Percentiles rank a stretch among this genome's conserved stretches.
phyloP scores from a whole-genome alignment of 805 yeast genomes.

The Yarrowia deformans region DNA sequence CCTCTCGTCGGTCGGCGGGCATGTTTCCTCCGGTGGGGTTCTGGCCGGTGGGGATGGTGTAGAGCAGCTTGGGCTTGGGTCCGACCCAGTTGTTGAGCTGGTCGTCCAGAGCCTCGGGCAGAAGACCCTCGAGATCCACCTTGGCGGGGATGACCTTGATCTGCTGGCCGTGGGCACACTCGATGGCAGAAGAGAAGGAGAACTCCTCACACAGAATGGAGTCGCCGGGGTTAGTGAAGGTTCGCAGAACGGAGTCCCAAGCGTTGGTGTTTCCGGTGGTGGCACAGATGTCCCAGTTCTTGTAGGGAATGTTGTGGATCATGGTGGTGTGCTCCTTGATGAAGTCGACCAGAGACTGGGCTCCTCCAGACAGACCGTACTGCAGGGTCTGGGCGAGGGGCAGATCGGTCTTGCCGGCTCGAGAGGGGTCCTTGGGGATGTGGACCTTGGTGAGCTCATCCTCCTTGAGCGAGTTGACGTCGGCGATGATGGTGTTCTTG shows the following conservation, averaged over 20 bases:
- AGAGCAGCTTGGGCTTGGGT: constrained; percentile 81
- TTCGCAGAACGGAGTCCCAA: constrained; percentile 83
- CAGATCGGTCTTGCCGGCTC: constrained; percentile 56
- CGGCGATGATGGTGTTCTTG: constrained; percentile 64
- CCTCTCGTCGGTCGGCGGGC: constrained; percentile 74
- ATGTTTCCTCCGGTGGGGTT: constrained; percentile 96
- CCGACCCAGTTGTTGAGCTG: constrained; percentile 72
- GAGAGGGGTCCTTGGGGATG: constrained; percentile 53
- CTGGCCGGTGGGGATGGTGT: constrained; percentile 95
- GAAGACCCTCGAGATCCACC: constrained; percentile 79
- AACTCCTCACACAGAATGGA: constrained; percentile 81
- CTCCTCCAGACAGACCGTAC: constrained; percentile 88
- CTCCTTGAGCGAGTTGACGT: constrained; percentile 42
- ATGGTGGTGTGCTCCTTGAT: constrained; percentile 68
- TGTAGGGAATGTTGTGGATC: constrained; percentile 59
- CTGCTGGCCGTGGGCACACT: constrained; percentile 78
- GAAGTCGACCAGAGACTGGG: constrained; percentile 70
- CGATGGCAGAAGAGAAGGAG: constrained; percentile 84
- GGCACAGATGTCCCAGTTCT: constrained; percentile 75
- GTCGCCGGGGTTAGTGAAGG: constrained; percentile 80
- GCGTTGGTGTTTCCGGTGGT: constrained; percentile 90
- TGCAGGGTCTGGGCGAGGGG: constrained; percentile 88
- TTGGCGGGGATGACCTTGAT: constrained; percentile 72
- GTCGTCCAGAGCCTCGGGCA: constrained; percentile 71
- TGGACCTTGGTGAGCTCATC: constrained; percentile 49